Evolutionary conservation across 805 yeast species (phyloP), one percentile per base, ranked within the genome.

Genomic region (Saturnispora sekii): DNA sequence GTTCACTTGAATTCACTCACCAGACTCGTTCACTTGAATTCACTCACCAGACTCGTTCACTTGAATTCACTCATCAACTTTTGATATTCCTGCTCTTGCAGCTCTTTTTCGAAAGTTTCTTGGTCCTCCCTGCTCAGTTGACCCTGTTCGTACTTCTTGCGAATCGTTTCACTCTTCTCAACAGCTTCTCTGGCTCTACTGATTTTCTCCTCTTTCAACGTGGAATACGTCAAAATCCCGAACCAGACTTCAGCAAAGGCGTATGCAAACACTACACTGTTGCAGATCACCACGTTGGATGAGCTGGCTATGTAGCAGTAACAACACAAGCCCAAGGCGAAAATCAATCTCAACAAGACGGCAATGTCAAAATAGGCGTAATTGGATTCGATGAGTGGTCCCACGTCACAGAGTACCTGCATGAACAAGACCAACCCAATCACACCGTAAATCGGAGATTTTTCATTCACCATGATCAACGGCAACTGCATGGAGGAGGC

Each of bases 171-270:
- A 36, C 51, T 54, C 37, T 43, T 37, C 10, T 33, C 26, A 10
- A 44, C 35, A 6, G 26, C 39, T 45, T 62, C 58, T 52, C 75
- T 74, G 43, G 70, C 64, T 47, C 73, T 67, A 47, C 67, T 66
- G 48, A 69, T 68, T 54, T 71, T 76, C 54, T 82, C 90, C 48
- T 82, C 88, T 54, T 78, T 73, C 48, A 83, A 64, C 36, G 80
- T 70, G 55, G 72, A 74, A 59, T 70, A 81, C 31, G 80, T 69
- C 51, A 82, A 63, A 47, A 80, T 76, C 53, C 79, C 77, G 54
- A 77, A 66, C 87, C 89, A 83, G 30, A 81, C 70, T 59, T 83
- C 93, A 50, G 74, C 54, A 49, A 82, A 80, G 29, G 76, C 60
- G 55, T 72, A 80, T 5, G 72, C 64, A 50, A 83, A 80, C 3